Evolutionary conservation across 1,284 basidiomycete genomes (phyloP).

Genomic region (Apiotrichum laibachii): DNA sequence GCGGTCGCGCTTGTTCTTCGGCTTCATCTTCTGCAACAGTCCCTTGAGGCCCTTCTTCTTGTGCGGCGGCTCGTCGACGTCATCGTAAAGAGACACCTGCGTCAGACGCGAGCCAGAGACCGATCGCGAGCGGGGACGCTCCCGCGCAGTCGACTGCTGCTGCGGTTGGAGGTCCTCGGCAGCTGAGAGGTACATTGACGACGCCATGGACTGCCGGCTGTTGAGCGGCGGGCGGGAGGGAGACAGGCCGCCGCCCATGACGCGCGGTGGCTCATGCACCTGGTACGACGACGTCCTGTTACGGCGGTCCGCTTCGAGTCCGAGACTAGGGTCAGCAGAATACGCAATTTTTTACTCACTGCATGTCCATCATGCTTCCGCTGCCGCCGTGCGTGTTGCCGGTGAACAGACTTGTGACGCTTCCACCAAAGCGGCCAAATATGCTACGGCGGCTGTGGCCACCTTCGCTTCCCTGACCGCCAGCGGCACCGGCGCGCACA

Average conservation of each 20-base stretch:
- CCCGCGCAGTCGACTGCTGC: not conserved
- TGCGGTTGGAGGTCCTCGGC: constrained; percentile 2
- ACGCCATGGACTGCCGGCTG: constrained; percentile 11
- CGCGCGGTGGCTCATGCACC: constrained; percentile 36
- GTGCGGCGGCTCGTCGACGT: constrained; percentile 45
- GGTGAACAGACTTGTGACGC: constrained; percentile 73
- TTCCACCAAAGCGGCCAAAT: constrained; percentile 65
- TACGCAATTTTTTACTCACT: constrained; percentile 60
- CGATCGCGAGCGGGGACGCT: constrained; percentile 20
- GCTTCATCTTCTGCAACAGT: constrained; percentile 69
- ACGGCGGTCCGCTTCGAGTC: constrained; percentile 46
- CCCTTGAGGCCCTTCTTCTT: constrained; percentile 78
- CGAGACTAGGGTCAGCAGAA: constrained; percentile 34
- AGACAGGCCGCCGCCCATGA: constrained; percentile 38
- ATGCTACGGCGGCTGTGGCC: constrained; percentile 45
- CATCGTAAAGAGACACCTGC: constrained; percentile 29
- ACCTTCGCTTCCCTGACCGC: constrained; percentile 32
- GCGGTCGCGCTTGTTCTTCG: constrained; percentile 52
- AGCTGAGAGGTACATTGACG: constrained; percentile 5
- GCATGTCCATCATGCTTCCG: constrained; percentile 89
- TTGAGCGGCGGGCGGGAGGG: constrained; percentile 42
- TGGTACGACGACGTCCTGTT: constrained; percentile 33
- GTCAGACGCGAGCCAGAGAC: constrained; percentile 39
- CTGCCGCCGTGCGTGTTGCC: constrained; percentile 67
- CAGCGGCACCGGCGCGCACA: constrained; percentile 42